A percentile compares a stretch with the other conserved stretches of the same genome.
Conservation (phyloP, 2,329 filamentous ascomycete species). For the Raffaelea arxii region DNA sequence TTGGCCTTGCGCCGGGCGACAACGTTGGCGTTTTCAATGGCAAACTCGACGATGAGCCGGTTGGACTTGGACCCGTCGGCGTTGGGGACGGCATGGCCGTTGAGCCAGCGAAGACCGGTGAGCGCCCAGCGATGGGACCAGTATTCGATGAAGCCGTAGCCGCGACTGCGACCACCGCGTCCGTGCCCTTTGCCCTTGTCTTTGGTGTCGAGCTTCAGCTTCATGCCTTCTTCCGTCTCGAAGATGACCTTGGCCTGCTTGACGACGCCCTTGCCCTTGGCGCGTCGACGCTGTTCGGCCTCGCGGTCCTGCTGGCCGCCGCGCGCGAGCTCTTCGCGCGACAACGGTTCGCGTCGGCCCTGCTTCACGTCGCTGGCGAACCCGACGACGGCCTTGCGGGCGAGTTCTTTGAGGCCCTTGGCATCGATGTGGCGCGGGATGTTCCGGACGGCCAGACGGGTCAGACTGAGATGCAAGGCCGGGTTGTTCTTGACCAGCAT, state of each 20-base stretch:
- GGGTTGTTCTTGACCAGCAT: conserved; percentile 87
- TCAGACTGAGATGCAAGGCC: conserved; percentile 77
- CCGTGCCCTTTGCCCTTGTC: conserved; percentile 24
- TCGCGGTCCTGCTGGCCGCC: conserved; percentile 72
- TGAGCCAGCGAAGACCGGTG: conserved; percentile 90
- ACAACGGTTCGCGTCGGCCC: conserved; percentile 65
- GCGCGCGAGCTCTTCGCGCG: conserved; percentile 78
- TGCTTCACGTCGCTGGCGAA: conserved; percentile 85
- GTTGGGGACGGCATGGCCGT: conserved; percentile 58
- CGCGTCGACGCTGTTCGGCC: conserved; percentile 69
- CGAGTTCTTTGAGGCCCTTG: conserved; percentile 84
- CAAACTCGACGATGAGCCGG: conserved; percentile 88
- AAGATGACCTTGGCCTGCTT: conserved; percentile 93
- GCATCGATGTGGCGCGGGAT: conserved; percentile 73
- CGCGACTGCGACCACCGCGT: conserved; percentile 69
- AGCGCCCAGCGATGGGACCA: conserved; percentile 86
- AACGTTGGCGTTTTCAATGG: conserved; percentile 95
- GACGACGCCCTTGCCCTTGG: conserved; percentile 77
- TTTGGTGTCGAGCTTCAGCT: conserved; percentile 47
- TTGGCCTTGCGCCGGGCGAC: conserved; percentile 65
- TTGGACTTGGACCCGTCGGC: conserved; percentile 64
- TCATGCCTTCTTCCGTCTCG: conserved; percentile 76
- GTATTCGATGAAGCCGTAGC: conserved; percentile 97
- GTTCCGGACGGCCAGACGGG: conserved; percentile 84
- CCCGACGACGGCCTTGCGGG: conserved; percentile 83